Conservation (phyloP, 2,329 filamentous ascomycete species). For the Septoria linicola region DNA sequence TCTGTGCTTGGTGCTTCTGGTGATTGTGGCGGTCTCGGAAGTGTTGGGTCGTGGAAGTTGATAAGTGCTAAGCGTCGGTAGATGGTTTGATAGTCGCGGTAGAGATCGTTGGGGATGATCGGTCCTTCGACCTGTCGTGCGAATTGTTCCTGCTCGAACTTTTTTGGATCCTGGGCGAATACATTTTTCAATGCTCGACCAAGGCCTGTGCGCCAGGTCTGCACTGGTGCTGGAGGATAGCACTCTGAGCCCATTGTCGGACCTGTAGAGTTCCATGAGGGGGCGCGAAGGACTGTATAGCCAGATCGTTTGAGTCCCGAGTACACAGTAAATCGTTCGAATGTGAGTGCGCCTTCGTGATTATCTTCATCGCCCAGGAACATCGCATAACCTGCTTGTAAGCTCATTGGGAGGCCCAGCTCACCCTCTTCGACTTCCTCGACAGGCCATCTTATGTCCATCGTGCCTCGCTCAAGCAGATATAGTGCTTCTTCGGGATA, state of each 20-base stretch:
- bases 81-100: slow-evolving; percentile 61
- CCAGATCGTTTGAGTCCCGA: slow-evolving; percentile 78
- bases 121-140: slow-evolving; percentile 42
- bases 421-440: slow-evolving; percentile 50
- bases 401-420: slow-evolving; percentile 75
- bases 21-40: slow-evolving; percentile 27
- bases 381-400: slow-evolving; percentile 85
- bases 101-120: slow-evolving; percentile 53
- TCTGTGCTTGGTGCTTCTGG: slow-evolving; percentile 35
- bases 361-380: slow-evolving; percentile 71
- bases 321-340: slow-evolving; percentile 88
- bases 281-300: slow-evolving; percentile 75
- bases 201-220: slow-evolving; percentile 38
- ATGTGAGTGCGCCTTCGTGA: slow-evolving; percentile 49
- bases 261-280: slow-evolving; percentile 41
- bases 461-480: slow-evolving; percentile 77
- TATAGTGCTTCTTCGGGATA: slow-evolving; percentile 90
- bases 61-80: slow-evolving; percentile 76
- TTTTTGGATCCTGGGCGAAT: slow-evolving; percentile 8
- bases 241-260: slow-evolving; percentile 26
- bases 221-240: slow-evolving; percentile 26
- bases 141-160: background rate
- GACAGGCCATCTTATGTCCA: slow-evolving; percentile 82
- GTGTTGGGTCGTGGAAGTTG: slow-evolving; percentile 63
- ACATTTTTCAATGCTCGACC: slow-evolving; percentile 29